Percentiles rank a stretch among this genome's conserved stretches.
phyloP scores from a whole-genome alignment of 2,329 filamentous ascomycete genomes.

The Aspergillus thermomutatus region DNA sequence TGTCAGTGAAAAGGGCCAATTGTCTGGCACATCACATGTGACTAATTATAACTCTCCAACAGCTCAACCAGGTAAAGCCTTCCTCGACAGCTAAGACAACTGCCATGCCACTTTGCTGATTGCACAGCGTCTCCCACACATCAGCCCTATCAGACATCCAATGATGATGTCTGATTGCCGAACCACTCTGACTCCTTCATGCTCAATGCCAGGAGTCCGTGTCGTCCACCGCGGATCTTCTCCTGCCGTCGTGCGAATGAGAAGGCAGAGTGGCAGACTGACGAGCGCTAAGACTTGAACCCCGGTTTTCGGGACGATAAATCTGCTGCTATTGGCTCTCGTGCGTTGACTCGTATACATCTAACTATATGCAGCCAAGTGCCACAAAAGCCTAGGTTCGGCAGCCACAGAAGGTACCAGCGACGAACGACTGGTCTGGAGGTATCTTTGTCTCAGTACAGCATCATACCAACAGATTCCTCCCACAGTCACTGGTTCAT shows the following conservation, averaged over 20 bases:
- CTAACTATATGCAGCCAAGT: neutral
- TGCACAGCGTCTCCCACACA: neutral
- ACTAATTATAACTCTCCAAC: neutral
- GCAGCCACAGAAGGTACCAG: neutral
- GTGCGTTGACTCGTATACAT: neutral
- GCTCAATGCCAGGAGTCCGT: neutral
- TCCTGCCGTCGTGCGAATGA: neutral
- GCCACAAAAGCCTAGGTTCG: neutral
- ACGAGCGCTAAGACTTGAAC: neutral
- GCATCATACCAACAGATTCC: neutral
- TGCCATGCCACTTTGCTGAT: neutral
- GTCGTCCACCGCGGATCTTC: neutral
- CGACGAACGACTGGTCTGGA: neutral
- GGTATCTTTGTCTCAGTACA: neutral
- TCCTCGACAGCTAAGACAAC: neutral
- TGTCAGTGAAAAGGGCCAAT: neutral
- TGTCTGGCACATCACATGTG: neutral
- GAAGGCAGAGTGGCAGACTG: too few species aligned
- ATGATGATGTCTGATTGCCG: neutral
- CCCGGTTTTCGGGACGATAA: neutral
- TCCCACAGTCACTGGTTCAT: neutral
- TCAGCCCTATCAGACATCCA: conserved; percentile 8
- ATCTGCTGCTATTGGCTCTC: neutral
- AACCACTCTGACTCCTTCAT: neutral
- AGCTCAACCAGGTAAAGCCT: neutral